These are phyloP conservation scores for Amaranthus cruentus DNA, from an alignment of 148 eudicot genomes.

Conservation along the genomic window DNA sequence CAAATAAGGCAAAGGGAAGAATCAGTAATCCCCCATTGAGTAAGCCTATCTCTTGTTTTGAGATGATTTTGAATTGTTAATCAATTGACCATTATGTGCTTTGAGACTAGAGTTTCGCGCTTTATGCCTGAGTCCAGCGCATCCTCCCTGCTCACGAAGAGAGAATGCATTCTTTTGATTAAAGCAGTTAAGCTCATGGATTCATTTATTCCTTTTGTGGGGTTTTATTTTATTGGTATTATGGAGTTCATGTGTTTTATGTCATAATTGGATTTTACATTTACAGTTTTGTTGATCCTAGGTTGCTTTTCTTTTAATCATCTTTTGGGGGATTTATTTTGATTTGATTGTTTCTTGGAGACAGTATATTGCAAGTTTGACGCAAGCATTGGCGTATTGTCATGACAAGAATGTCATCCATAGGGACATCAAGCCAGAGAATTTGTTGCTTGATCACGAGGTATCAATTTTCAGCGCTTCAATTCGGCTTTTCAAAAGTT, in stretches of 20 bases:
- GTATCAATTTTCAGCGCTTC: conserved; percentile 29
- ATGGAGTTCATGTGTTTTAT: background rate
- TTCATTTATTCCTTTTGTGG: background rate
- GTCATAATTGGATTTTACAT: background rate
- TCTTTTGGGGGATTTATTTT: background rate
- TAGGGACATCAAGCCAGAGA: conserved; percentile 93
- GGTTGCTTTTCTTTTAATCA: background rate
- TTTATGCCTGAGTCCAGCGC: too few species aligned
- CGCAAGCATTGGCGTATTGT: conserved; percentile 80
- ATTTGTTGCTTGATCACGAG: conserved; percentile 88
- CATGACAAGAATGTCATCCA: conserved; percentile 88
- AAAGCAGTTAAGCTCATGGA: too few species aligned
- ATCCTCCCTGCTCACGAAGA: too few species aligned
- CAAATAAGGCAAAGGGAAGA: too few species aligned
- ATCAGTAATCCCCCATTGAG: too few species aligned
- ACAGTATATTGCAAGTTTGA: conserved; percentile 76
- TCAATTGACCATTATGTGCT: too few species aligned
- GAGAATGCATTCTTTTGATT: too few species aligned
- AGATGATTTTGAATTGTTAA: too few species aligned
- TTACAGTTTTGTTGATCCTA: background rate
- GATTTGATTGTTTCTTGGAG: background rate
- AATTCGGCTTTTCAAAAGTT: too few species aligned
- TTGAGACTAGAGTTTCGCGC: too few species aligned
- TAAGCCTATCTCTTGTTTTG: too few species aligned
- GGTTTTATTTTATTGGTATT: background rate